Percentiles rank a stretch among this genome's conserved stretches.
Conservation (phyloP, 176 grass and related monocot genomes). For the Aegilops tauschii region DNA sequence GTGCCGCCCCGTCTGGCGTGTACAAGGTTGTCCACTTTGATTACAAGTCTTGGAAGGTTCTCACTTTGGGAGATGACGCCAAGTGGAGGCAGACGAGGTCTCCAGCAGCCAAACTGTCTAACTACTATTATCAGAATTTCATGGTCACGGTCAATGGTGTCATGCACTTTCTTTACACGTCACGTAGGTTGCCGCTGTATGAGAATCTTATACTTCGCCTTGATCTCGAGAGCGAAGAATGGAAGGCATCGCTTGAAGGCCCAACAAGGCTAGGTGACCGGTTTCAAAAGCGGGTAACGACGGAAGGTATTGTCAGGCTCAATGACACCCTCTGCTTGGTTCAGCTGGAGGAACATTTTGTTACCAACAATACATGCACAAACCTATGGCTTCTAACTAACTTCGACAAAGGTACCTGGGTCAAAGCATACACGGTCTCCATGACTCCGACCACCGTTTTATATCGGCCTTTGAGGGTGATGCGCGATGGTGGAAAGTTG, state of each 20-base stretch:
- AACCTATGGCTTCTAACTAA: not conserved
- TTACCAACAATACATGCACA: too few relatives aligned
- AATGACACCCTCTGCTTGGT: not conserved
- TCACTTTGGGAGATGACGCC: not conserved
- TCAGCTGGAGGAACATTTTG: not conserved
- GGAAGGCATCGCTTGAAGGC: not conserved
- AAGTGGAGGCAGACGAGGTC: not conserved
- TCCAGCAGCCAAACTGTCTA: not conserved
- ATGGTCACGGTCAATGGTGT: not conserved
- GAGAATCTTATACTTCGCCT: not conserved
- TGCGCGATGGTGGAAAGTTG: not conserved
- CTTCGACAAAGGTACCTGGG: not conserved
- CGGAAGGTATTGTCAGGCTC: not conserved
- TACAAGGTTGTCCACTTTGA: too few relatives aligned
- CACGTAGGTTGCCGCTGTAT: not conserved
- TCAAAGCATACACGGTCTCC: not conserved
- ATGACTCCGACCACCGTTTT: not conserved
- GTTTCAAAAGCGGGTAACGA: not conserved
- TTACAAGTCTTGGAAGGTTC: not conserved
- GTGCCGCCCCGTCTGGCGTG: not conserved
- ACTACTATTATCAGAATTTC: not conserved
- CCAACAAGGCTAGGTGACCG: not conserved
- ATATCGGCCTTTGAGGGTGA: not conserved
- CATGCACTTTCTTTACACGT: not conserved
- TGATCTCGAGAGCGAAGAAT: not conserved